phyloP scores from a whole-genome alignment of 306 rosid genomes.

The Erythrophleum fordii region DNA sequence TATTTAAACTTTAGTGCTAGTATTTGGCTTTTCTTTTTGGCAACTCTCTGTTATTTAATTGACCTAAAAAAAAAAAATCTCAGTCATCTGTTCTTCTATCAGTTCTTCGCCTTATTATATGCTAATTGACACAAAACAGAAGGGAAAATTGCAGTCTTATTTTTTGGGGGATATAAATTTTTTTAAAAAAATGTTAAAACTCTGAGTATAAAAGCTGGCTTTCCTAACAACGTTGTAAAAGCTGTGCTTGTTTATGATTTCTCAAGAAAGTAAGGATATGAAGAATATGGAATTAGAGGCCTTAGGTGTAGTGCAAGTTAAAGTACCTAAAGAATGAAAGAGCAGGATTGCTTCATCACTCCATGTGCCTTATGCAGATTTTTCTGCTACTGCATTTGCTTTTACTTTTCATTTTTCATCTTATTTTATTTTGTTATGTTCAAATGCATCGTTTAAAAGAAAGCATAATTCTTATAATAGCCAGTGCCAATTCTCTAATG shows the following conservation, averaged over 20 bases:
- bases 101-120: too few species aligned
- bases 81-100: background rate
- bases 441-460: conserved; percentile 39
- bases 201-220: conserved; percentile 1
- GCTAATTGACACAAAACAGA: background rate
- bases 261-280: conserved; percentile 8
- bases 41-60: background rate
- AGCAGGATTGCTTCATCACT: conserved; percentile 29
- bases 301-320: background rate
- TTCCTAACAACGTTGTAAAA: conserved; percentile 29
- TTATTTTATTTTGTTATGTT: background rate
- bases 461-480: conserved; percentile 11
- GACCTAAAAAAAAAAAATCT: background rate
- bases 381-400: conserved; percentile 17
- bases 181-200: background rate
- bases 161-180: background rate
- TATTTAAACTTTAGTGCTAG: background rate
- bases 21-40: conserved; percentile 32
- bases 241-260: conserved; percentile 13
- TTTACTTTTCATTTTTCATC: conserved; percentile 30
- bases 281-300: background rate
- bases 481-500: background rate
- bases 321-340: background rate
- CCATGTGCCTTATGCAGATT: conserved; percentile 46
- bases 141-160: background rate